A percentile compares a stretch with the other conserved stretches of the same genome.
phyloP scores from a whole-genome alignment of 441 rosid genomes.

The Populus tomentosa region DNA sequence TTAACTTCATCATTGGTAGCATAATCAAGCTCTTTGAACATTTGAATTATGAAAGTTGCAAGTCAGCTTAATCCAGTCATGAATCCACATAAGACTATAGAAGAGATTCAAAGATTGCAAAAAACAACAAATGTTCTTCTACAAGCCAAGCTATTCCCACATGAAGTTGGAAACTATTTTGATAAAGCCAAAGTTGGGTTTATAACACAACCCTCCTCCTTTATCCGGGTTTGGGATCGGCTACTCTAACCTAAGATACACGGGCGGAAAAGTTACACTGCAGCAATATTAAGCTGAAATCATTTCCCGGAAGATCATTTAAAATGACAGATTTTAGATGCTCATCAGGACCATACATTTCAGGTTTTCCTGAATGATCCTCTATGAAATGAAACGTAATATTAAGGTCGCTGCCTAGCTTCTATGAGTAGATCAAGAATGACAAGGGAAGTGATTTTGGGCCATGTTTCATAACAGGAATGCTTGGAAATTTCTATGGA shows the following conservation, averaged over 20 bases:
- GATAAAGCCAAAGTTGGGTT: not conserved
- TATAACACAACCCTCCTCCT: no score
- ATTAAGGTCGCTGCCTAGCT: conserved; percentile 21
- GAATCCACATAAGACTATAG: not conserved
- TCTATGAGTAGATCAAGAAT: conserved; percentile 15
- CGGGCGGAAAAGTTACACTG: not conserved
- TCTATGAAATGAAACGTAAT: conserved; percentile 33
- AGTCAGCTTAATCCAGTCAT: not conserved
- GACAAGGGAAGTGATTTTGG: conserved; percentile 7
- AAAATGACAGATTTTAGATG: conserved; percentile 32
- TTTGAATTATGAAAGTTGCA: not conserved
- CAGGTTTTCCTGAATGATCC: conserved; percentile 35
- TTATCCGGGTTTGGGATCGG: no score
- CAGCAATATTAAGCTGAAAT: not conserved
- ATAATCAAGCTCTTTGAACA: not conserved
- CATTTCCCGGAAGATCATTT: no score
- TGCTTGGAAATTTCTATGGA: conserved; percentile 13
- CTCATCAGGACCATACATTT: conserved; percentile 30
- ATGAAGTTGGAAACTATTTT: not conserved
- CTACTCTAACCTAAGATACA: no score
- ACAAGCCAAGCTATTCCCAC: not conserved
- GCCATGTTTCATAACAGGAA: conserved; percentile 8
- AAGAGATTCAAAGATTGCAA: not conserved
- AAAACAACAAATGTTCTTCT: not conserved
- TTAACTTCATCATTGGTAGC: not conserved